Evolutionary conservation across 2,329 filamentous ascomycete genomes (phyloP), one percentile per base, ranked within the genome.

Genomic region (Catunica adiposa): DNA sequence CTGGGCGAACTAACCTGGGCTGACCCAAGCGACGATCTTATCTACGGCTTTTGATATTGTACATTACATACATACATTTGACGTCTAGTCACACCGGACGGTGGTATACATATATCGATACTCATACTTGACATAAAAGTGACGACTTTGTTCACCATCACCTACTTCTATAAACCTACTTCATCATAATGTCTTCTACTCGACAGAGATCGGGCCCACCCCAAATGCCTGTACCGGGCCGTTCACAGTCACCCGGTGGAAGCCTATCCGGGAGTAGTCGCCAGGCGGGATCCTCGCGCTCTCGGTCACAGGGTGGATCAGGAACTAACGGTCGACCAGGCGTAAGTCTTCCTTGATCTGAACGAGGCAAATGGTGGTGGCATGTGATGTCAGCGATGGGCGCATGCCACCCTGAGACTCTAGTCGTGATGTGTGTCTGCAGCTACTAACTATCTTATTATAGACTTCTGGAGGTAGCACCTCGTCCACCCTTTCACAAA

Each of bases 401-500:
- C 20, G 17, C n/a, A 38, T 51, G 26, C 29, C 20, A 25, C 20
- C 25, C 23, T 25, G 22, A 23, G 8, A 14, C 29, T 29, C 7
- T n/a, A n/a, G n/a, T n/a, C n/a, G n/a, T n/a, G n/a, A n/a, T n/a
- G 22, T 25, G 22, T 51, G 26, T 31, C 14, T 25, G 26, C 14
- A 15, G 17, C 6, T 22, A 15, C 11, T 15, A 29, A 31, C 47
- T n/a, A n/a, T 15, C 20, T 17, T 31, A 11, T n/a, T 38, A 47
- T 40, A 56, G 54, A 71, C 71, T 64, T 85, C 83, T 54, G 64
- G 67, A 73, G 80, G 69, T 73, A 11, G 29, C 29, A 82, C 73
- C 73, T 86, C 74, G 75, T 87, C 79, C 64, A 77, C 78, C 62
- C 78, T 98, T 62, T 96, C 90, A 54, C 90, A 95, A 69, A 98